A percentile compares a stretch with the other conserved stretches of the same genome.
phyloP scores from a whole-genome alignment of 2,329 filamentous ascomycete species.

The Monilinia vaccinii-corymbosi region DNA sequence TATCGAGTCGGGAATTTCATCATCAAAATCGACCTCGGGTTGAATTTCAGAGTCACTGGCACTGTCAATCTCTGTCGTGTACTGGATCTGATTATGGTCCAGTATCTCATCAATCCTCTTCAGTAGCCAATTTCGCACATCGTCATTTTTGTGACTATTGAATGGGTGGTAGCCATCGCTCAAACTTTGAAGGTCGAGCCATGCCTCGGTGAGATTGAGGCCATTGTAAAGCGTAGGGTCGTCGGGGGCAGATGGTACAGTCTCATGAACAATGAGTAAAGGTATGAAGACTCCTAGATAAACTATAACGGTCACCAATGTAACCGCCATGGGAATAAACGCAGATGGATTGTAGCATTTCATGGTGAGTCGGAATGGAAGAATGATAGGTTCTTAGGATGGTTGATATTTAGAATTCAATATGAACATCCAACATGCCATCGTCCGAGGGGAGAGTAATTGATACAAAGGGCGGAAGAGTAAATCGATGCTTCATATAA shows the following conservation, averaged over 20 bases:
- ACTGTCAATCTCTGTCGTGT: constrained; percentile 32
- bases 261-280: constrained; percentile 65
- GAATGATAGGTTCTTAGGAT: not conserved
- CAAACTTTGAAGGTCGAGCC: constrained; percentile 70
- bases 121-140: constrained; percentile 68
- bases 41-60: not conserved
- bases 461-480: not conserved
- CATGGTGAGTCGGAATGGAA: constrained; percentile 15
- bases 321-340: constrained; percentile 75
- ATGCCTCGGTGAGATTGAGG: constrained; percentile 76
- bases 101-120: constrained; percentile 62
- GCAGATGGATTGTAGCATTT: constrained; percentile 49
- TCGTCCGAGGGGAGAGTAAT: not conserved
- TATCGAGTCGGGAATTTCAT: not conserved
- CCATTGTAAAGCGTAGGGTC: constrained; percentile 47
- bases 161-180: constrained; percentile 76
- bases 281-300: constrained; percentile 72
- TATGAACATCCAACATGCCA: not conserved
- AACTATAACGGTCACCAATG: constrained; percentile 63
- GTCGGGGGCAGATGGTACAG: constrained; percentile 57
- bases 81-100: constrained; percentile 46
- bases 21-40: not conserved
- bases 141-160: constrained; percentile 77
- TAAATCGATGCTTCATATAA: not conserved
- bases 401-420: not conserved